Evolutionary conservation across 2,329 filamentous ascomycete species (phyloP), one percentile per base, ranked within the genome.

Genomic region (Calonectria crousiana): DNA sequence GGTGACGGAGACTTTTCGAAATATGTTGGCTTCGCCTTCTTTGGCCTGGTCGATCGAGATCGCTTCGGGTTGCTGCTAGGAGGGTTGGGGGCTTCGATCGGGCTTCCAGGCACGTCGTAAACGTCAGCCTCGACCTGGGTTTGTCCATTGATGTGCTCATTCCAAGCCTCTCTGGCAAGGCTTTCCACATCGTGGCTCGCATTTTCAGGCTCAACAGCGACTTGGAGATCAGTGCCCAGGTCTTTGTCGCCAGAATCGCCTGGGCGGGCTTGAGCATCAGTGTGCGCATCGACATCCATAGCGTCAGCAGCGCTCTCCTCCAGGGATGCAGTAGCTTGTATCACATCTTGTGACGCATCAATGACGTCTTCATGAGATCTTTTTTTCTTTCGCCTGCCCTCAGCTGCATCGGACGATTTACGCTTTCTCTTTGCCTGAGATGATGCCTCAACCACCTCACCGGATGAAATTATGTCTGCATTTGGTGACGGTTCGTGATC

Each of bases 11-110:
- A 79, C 68, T 84, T 81, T 52, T 85, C 83, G 75, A 87, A 87
- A 70, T 84, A 88, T 23, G 87, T 87, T 13, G 87, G 86, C 78
- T 90, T 90, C 62, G 86, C 84, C 81, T 88, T 90, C 82, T 88
- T 89, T 53, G 84, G 83, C 69, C 84, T 81, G 38, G 84, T 84
- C 41, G 86, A 82, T 32, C 84, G 82, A 49, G 79, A 71, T 74
- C 76, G 81, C 74, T 81, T 82, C 47, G 77, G 26, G 62, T 69
- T 79, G 52, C 78, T 69, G 56, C 78, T 81, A 9, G 79, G 78
- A 9, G 78, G 76, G 41, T 77, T 74, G 14, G 77, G 74, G 30
- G 69, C 62, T 20, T 75, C 71, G n/a, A 74, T 30, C 5, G 80
- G 79, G 47, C 77, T 80, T 64, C 76, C 76, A 2, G 80, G 80